phyloP scores from a whole-genome alignment of 176 grass and related monocot species.

The Hordeum marinum region DNA sequence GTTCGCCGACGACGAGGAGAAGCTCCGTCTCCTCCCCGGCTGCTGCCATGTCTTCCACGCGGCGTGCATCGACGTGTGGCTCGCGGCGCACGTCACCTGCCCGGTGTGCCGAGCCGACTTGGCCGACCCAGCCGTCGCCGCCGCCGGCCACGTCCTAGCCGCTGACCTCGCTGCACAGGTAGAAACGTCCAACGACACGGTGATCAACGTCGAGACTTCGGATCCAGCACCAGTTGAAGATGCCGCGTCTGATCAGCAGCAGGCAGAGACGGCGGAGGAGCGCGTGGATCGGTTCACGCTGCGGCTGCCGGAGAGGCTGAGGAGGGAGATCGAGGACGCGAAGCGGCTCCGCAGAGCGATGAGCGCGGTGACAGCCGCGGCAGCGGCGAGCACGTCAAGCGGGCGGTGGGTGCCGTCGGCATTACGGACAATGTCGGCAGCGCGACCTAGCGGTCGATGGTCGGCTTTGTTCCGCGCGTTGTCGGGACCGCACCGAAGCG shows the following conservation, averaged over 20 bases:
- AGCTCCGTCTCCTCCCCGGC: slow-evolving; percentile 60
- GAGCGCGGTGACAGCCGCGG: slow-evolving; percentile 39
- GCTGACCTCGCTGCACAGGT: slow-evolving; percentile 25
- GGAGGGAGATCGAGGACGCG: slow-evolving; percentile 50
- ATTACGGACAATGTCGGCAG: slow-evolving; percentile 54
- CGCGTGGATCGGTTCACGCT: slow-evolving; percentile 55
- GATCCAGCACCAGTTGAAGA: neutral
- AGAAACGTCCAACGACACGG: neutral
- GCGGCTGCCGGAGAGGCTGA: slow-evolving; percentile 51
- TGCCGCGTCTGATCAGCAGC: neutral
- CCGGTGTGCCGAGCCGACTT: slow-evolving; percentile 91
- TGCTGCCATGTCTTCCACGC: slow-evolving; percentile 92
- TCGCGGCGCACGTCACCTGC: slow-evolving; percentile 65
- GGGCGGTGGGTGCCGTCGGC: slow-evolving; percentile 26
- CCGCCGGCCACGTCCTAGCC: slow-evolving; percentile 33
- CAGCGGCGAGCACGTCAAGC: slow-evolving; percentile 3
- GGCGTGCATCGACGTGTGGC: slow-evolving; percentile 73
- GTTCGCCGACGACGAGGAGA: slow-evolving; percentile 61
- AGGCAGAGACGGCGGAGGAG: slow-evolving; percentile 40
- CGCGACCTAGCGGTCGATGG: slow-evolving; percentile 31
- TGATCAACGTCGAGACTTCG: slow-evolving; percentile 14
- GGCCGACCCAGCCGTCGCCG: slow-evolving; percentile 43
- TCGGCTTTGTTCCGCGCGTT: slow-evolving; percentile 29
- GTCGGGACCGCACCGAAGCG: slow-evolving; percentile 9
- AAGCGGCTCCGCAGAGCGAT: slow-evolving; percentile 42